Base-by-base conservation (phyloP, 306 rosid species). In the Casuarina cunninghamiana region DNA sequence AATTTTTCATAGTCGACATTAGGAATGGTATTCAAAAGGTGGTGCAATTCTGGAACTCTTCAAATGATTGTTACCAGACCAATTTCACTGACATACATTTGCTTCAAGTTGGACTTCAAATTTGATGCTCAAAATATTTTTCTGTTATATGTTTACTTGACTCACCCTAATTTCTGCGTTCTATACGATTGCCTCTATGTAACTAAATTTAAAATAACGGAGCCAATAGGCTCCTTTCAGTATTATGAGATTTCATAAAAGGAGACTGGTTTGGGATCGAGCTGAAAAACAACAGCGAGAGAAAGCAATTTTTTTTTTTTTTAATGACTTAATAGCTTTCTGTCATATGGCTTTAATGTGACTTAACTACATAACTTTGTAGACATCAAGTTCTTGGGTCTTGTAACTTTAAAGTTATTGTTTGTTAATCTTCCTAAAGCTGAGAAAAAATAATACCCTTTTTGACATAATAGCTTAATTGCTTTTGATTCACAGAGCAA, bases 401-500 rank as follows among this genome's bases (percentile, higher is more conserved):
- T 6, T 65, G 71, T 17, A 65, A 38, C 48, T 16, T 17, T 65
- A 5, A 15, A 26, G 13, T 38, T 21, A 65, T 39, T 44, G 48
- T 65, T 39, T 39, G 21, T n/a, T 42, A 10, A 66, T 66, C 71
- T 41, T 66, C 32, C 6, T 32, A 19, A 69, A 42, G 51, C 50
- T 78, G 50, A 71, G 38, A 17, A 53, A 44, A 41, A 53, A 50
- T 51, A 41, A 53, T 63, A 32, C 58, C 70, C 26, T 78, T 66
- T 44, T 7, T 57, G 65, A 35, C 80, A 70, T 72, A 48, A 80
- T 80, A 67, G 65, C 11, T 86, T 53, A 68, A 71, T 67, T 76
- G 77, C 6, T 73, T 38, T 73, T 80, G 75, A 63, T 66, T 85
- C 60, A 61, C 89, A 95, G 97, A 95, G 97, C 90, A 95, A 92